Conservation (phyloP, 371 early-diverging fungal genomes). For the Mortierella polycephala region DNA sequence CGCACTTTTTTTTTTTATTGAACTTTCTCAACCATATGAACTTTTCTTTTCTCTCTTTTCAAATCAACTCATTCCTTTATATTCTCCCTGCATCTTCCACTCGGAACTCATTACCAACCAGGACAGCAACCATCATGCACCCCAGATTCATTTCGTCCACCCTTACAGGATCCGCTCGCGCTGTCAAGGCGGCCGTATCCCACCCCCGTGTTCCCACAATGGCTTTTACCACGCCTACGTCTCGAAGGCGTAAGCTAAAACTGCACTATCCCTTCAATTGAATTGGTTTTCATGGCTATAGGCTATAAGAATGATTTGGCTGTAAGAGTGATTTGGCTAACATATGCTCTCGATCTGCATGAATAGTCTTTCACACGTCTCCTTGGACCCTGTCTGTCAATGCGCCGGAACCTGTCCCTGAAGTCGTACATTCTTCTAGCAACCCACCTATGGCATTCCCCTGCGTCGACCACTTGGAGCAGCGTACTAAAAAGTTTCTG, state of each 20-base stretch:
- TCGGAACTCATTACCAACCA: too few species aligned
- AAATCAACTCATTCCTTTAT: too few species aligned
- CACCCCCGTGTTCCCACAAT: constrained; percentile 18
- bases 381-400: constrained; percentile 33
- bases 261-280: neutral
- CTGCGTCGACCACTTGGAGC: constrained; percentile 77
- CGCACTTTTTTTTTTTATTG: too few species aligned
- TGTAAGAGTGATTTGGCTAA: neutral
- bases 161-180: constrained; percentile 35
- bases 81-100: too few species aligned
- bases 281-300: neutral
- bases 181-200: constrained; percentile 21
- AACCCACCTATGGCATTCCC: constrained; percentile 83
- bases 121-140: constrained; percentile 16
- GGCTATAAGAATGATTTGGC: neutral
- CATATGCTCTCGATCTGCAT: too few species aligned
- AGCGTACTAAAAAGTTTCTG: constrained; percentile 62
- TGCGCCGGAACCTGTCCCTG: constrained; percentile 19
- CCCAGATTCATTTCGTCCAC: constrained; percentile 39
- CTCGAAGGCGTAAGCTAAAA: constrained; percentile 34
- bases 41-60: too few species aligned
- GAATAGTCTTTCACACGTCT: constrained; percentile 44
- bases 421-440: constrained; percentile 40
- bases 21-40: too few species aligned
- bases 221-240: constrained; percentile 30